phyloP scores from a whole-genome alignment of 2,329 filamentous ascomycete genomes.

The Thielaviopsis cerberus region DNA sequence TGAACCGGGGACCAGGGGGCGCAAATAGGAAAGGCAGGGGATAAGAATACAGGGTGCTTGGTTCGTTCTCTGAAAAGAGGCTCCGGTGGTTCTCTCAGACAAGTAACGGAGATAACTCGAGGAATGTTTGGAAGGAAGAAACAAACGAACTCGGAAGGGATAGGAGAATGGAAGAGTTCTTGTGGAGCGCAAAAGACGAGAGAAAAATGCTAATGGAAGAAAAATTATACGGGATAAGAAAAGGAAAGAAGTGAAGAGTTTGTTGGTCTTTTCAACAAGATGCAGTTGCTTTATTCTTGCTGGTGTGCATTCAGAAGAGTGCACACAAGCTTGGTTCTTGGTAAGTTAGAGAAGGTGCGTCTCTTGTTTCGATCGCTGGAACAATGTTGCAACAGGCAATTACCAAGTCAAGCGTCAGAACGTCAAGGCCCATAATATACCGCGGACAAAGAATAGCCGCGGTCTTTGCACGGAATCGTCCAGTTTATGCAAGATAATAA shows the following conservation, averaged over 20 bases:
- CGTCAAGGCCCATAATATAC: no score
- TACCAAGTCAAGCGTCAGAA: no score
- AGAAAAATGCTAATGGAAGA: not conserved
- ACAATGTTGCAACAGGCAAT: not conserved
- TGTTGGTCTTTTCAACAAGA: not conserved
- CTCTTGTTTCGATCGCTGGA: not conserved
- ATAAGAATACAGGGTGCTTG: not conserved
- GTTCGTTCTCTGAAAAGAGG: not conserved
- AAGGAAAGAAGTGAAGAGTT: not conserved
- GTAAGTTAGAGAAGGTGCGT: not conserved
- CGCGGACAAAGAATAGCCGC: not conserved
- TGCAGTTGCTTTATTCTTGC: not conserved
- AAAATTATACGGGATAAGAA: not conserved
- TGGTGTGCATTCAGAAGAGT: not conserved
- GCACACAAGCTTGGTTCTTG: not conserved
- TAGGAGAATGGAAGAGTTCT: not conserved
- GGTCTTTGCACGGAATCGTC: not conserved
- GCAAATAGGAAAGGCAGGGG: constrained; percentile 2
- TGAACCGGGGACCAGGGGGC: not conserved
- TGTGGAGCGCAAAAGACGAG: not conserved
- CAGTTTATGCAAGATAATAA: not conserved
- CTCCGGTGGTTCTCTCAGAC: not conserved
- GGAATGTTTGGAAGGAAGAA: not conserved
- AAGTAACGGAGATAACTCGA: not conserved
- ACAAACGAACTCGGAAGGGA: not conserved